Evolutionary conservation across 169 alveolate genomes (phyloP).

Genomic region (Cryptosporidium bovis): DNA sequence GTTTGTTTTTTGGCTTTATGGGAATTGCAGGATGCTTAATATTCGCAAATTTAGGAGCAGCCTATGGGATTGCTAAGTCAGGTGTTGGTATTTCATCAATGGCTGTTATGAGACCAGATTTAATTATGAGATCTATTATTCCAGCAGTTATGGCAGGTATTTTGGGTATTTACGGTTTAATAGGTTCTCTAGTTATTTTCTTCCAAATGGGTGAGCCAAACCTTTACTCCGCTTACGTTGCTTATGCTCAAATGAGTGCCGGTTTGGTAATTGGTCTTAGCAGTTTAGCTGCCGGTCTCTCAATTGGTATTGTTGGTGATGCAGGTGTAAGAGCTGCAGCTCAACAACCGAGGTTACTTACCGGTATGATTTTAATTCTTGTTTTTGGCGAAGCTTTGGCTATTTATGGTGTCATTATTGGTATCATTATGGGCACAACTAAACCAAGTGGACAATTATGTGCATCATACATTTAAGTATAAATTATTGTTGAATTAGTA

Average conservation of each 20-base stretch:
- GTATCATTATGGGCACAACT: conserved; percentile 71
- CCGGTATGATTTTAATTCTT: conserved; percentile 98
- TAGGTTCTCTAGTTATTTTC: conserved; percentile 90
- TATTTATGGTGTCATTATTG: conserved; percentile 93
- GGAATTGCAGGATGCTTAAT: conserved; percentile 91
- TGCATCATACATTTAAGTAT: conserved; percentile 50
- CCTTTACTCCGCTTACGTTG: conserved; percentile 87
- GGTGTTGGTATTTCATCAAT: conserved; percentile 99
- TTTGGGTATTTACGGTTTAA: conserved; percentile 97
- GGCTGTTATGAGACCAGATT: conserved; percentile 99
- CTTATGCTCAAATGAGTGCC: conserved; percentile 96
- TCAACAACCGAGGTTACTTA: conserved; percentile 97
- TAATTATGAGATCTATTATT: conserved; percentile 97
- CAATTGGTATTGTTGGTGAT: conserved; percentile 99
- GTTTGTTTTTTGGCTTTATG: conserved; percentile 97
- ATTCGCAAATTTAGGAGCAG: conserved; percentile 97
- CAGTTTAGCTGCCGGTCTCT: conserved; percentile 97
- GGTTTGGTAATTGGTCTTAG: conserved; percentile 95
- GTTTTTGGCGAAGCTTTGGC: conserved; percentile 99
- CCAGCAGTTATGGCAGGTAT: conserved; percentile 99
- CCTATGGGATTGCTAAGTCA: conserved; percentile 97
- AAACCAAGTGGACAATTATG: conserved; percentile 69
- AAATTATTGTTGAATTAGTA: too few species aligned
- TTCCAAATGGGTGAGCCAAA: conserved; percentile 82
- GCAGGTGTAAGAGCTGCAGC: conserved; percentile 99